phyloP scores from a whole-genome alignment of 129 eudicot species.

The Calendula officinalis region DNA sequence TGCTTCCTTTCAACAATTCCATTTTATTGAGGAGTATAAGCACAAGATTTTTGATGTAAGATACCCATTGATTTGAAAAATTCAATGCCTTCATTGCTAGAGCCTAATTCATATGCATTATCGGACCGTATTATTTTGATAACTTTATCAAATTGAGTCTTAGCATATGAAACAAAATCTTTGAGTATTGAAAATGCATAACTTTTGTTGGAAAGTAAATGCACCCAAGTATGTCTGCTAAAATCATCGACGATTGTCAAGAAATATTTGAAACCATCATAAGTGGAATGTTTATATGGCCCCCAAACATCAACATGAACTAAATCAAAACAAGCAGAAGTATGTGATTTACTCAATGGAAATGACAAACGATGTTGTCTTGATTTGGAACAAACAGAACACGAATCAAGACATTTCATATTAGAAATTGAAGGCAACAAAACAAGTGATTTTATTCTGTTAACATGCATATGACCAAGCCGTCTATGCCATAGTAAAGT shows the following conservation, averaged over 20 bases:
- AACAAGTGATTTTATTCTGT: neutral
- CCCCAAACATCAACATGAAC: conserved; percentile 4
- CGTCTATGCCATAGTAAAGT: too few species aligned
- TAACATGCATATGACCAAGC: neutral
- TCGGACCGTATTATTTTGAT: neutral
- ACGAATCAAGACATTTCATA: too few species aligned
- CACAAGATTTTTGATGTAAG: neutral
- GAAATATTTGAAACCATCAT: neutral
- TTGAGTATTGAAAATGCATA: neutral
- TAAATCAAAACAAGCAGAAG: neutral
- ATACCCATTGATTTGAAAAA: neutral
- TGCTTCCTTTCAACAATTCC: neutral
- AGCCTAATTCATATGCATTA: neutral
- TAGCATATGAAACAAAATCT: neutral
- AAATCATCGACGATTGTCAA: neutral
- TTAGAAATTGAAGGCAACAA: too few species aligned
- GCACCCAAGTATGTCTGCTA: neutral
- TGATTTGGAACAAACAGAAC: too few species aligned
- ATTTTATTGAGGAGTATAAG: neutral
- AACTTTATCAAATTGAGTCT: neutral
- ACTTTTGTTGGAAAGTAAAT: neutral
- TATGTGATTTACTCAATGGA: neutral
- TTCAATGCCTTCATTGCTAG: neutral
- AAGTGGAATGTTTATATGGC: neutral
- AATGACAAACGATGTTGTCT: neutral